Evolutionary conservation across 108 stramenopile species (phyloP).

Genomic region (Cyclotella cryptica): DNA sequence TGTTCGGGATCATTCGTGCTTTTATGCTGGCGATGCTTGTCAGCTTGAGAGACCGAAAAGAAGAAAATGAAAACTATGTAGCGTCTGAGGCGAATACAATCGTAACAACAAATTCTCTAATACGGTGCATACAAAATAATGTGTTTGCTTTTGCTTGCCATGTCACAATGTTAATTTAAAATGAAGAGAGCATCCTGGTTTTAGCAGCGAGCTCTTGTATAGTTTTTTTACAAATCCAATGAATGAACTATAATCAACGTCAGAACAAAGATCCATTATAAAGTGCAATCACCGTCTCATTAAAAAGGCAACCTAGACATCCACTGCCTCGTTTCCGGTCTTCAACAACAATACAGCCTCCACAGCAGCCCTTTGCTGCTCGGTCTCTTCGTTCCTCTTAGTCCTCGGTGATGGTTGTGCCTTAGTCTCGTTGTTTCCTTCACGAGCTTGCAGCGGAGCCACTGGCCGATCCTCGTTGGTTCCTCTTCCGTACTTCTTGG

Average conservation of each 20-base stretch:
- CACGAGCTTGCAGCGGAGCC: not conserved
- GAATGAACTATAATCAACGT: not conserved
- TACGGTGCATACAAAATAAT: too few relatives aligned
- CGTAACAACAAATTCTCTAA: too few relatives aligned
- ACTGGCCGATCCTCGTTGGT: not conserved
- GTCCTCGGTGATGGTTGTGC: not conserved
- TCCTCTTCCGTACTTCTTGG: constrained; percentile 3
- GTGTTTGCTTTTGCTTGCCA: too few relatives aligned
- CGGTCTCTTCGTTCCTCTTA: constrained; percentile 8
- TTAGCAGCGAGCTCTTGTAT: too few relatives aligned
- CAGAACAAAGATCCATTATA: not conserved
- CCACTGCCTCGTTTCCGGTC: not conserved
- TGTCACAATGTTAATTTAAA: too few relatives aligned
- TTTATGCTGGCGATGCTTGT: not conserved
- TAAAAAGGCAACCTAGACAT: not conserved
- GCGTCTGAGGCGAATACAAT: too few relatives aligned
- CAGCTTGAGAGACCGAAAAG: too few relatives aligned
- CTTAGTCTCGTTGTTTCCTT: not conserved
- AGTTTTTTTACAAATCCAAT: not conserved
- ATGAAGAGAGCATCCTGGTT: too few relatives aligned
- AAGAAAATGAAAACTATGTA: too few relatives aligned
- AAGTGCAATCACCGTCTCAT: not conserved
- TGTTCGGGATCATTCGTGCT: too few relatives aligned
- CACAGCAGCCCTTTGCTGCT: constrained; percentile 11
- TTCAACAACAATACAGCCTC: constrained; percentile 20